Base-by-base conservation (phyloP, 1,284 basidiomycete species). In the Waitea zeae region DNA sequence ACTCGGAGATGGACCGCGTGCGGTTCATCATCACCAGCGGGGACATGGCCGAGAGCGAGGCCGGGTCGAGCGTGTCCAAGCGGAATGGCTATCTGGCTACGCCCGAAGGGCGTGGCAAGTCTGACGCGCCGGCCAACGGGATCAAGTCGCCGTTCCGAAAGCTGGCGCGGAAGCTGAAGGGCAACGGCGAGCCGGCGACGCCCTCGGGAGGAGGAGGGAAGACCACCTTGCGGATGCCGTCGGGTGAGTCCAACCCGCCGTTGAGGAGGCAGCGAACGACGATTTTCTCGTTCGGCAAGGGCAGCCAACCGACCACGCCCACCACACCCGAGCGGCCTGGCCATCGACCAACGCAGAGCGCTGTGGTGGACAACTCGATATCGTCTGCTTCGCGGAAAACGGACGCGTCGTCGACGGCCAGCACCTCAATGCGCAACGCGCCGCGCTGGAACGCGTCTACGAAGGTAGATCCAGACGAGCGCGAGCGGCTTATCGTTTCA, bases 101-200 rank as follows among this genome's bases (percentile, higher is more conserved):
- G 1, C 76, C 80, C 4, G n/a, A n/a, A n/a, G n/a, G n/a, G n/a
- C n/a, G n/a, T n/a, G n/a, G n/a, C n/a, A n/a, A n/a, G 26, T 62
- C 65, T 1, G 70, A 57, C 46, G 61, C 52, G 33, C 56, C 62
- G n/a, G 45, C 48, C 83, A 19, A 78, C 78, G 2, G 59, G 71
- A 36, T 79, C 80, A 77, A 83, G 38, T 83, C 81, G 3, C 81
- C 80, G 0, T 64, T 84, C 39, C 64, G 76, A 35, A 83, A 74
- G 49, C 59, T 84, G 45, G 81, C 81, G 3, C 63, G 67, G 40
- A 80, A 59, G 49, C 52, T 84, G 22, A 70, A 69, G 24, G 65
- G 26, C 12, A 20, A 5, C 6, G n/a, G 9, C 5, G 19, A 6
- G 20, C 3, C 17, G 20, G 17, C 13, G n/a, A 27, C 6, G 9